Conservation (phyloP, 768 basidiomycete species). For the Suillus subalutaceus region DNA sequence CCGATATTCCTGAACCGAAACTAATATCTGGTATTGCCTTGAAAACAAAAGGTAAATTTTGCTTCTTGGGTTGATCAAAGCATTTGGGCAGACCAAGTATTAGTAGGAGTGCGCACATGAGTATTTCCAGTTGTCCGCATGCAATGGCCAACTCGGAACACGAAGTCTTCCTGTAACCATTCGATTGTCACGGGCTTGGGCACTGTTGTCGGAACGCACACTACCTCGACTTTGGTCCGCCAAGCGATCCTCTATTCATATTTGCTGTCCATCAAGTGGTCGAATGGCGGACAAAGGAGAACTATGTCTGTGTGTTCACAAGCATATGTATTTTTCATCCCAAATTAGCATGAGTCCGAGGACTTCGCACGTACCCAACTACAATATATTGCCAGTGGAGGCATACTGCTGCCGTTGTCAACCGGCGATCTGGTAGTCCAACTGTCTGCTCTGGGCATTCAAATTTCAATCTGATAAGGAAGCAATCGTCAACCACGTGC, state of each 20-base stretch:
- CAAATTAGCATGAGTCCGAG: background rate
- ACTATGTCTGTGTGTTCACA: background rate
- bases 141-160: background rate
- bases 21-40: background rate
- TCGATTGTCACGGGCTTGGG: too few relatives aligned
- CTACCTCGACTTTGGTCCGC: background rate
- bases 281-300: background rate
- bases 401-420: background rate
- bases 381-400: background rate
- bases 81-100: background rate
- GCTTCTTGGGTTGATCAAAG: background rate
- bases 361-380: constrained; percentile 1
- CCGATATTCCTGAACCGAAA: background rate
- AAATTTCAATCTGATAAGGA: background rate
- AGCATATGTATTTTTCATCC: background rate
- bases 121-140: background rate
- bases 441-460: background rate
- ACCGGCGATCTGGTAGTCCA: background rate
- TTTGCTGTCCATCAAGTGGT: background rate
- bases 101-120: background rate
- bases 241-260: background rate
- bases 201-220: background rate
- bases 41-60: background rate
- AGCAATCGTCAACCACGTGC: background rate
- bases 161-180: background rate